Evolutionary conservation across 305 asterid species (phyloP).

Genomic region (Solanum hybrid): DNA sequence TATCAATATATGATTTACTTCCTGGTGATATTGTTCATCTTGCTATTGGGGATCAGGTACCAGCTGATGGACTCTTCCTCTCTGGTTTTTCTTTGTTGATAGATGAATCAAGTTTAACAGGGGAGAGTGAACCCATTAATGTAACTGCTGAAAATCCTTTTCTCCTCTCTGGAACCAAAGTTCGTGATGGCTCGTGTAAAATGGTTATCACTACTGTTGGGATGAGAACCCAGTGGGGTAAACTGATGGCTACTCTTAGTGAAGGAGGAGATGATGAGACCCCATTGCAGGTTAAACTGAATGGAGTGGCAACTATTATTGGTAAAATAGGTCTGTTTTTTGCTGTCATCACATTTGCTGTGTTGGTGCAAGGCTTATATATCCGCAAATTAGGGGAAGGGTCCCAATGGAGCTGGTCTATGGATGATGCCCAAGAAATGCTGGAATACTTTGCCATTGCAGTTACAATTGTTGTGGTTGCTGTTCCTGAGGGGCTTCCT

Average conservation of each 20-base stretch:
- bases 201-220: conserved; percentile 94
- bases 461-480: conserved; percentile 95
- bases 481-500: conserved; percentile 97
- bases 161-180: conserved; percentile 93
- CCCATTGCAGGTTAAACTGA: conserved; percentile 87
- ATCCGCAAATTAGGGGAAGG: conserved; percentile 51
- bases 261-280: conserved; percentile 98
- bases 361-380: conserved; percentile 69
- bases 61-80: conserved; percentile 88
- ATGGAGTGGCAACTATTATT: conserved; percentile 91
- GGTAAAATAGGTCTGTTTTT: conserved; percentile 94
- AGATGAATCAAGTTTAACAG: conserved; percentile 87
- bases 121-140: conserved; percentile 81
- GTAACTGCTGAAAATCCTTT: conserved; percentile 69
- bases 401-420: conserved; percentile 62
- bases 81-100: conserved; percentile 76
- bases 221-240: conserved; percentile 98
- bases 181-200: conserved; percentile 89
- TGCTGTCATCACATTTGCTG: conserved; percentile 85
- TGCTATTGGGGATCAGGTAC: conserved; percentile 88
- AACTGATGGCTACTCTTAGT: conserved; percentile 85
- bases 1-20: conserved; percentile 74
- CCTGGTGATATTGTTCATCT: conserved; percentile 95
- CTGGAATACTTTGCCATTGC: conserved; percentile 93
- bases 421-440: conserved; percentile 80